Evolutionary conservation across 345 rosid genomes (phyloP), one percentile per base, ranked within the genome.

Genomic region (Anastatica hierochuntica): DNA sequence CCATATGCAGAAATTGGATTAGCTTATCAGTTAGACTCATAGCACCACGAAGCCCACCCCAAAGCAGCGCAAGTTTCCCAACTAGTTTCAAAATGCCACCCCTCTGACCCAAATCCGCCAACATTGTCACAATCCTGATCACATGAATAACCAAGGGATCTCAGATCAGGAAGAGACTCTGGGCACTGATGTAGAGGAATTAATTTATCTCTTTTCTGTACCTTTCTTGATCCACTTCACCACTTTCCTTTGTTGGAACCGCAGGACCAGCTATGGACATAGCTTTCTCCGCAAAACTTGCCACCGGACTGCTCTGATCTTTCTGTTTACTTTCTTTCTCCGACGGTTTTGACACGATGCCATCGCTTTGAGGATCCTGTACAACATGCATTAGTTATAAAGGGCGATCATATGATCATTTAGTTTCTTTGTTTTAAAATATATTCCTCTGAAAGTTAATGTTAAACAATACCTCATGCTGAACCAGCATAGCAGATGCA

Each of bases 41-140:
- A 50, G 98, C 96, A 71, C 94, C 96, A 24, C 98, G 96, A 58
- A 92, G 65, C 55, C 98, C 98, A 73, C 95, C 98, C 98, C 98
- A 92, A 74, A 92, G 96, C 80, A 92, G 66, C 53, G 98, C 98
- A 73, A 87, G 49, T 74, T 92, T 92, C 43, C 96, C 88, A 68
- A 87, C 84, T 51, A 92, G 79, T 73, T 26, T 79, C 73, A 84
- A 50, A 56, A 88, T 62, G 57, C 98, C 98, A 66, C 98, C 98
- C 78, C 68, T 88, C 76, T 92, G 96, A 49, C 95, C 98, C 74
- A 78, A 69, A 42, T 82, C 94, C 31, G 96, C 74, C 67, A 92
- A 63, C 83, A 87, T 77, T 5, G 90, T 77, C 20, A 92, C 98
- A 54, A 92, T 63, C 75, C 98, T 92, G 78, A 56, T 62, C 50